Conservation (phyloP, 2,329 filamentous ascomycete genomes). For the Passalora sequoiae region DNA sequence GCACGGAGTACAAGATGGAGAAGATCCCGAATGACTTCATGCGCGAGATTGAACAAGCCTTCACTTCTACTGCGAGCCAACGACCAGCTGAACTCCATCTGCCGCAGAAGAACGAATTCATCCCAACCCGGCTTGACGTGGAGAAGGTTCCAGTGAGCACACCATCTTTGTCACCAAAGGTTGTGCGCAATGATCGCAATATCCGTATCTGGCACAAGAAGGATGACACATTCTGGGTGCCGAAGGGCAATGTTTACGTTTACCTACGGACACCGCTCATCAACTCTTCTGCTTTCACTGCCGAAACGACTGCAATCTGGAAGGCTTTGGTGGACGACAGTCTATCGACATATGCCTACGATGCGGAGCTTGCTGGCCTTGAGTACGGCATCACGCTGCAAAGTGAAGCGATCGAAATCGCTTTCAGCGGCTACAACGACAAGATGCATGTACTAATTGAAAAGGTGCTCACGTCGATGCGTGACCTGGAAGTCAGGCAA, state of each 20-base stretch:
- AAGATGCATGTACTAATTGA: constrained; percentile 88
- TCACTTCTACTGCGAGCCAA: constrained; percentile 48
- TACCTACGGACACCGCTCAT: constrained; percentile 74
- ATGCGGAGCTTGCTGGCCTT: constrained; percentile 86
- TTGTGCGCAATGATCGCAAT: constrained; percentile 77
- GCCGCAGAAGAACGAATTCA: constrained; percentile 91
- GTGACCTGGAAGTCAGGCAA: constrained; percentile 75
- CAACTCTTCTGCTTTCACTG: constrained; percentile 71
- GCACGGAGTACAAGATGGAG: constrained; percentile 84
- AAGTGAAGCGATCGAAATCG: constrained; percentile 67
- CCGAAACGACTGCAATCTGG: constrained; percentile 73
- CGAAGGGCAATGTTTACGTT: constrained; percentile 81
- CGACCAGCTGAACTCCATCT: constrained; percentile 71
- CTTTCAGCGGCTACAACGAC: constrained; percentile 89
- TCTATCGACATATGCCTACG: constrained; percentile 88
- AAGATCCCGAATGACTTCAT: constrained; percentile 73
- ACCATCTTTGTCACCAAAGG: constrained; percentile 66
- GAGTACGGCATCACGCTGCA: constrained; percentile 74
- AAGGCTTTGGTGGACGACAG: constrained; percentile 83
- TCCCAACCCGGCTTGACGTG: constrained; percentile 86
- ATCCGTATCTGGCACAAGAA: constrained; percentile 96
- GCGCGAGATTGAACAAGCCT: constrained; percentile 61
- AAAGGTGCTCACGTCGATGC: constrained; percentile 78
- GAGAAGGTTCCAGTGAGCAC: constrained; percentile 86
- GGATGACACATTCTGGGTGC: constrained; percentile 97